Evolutionary conservation across 306 rosid genomes (phyloP).

Genomic region (Acmispon strigosus): DNA sequence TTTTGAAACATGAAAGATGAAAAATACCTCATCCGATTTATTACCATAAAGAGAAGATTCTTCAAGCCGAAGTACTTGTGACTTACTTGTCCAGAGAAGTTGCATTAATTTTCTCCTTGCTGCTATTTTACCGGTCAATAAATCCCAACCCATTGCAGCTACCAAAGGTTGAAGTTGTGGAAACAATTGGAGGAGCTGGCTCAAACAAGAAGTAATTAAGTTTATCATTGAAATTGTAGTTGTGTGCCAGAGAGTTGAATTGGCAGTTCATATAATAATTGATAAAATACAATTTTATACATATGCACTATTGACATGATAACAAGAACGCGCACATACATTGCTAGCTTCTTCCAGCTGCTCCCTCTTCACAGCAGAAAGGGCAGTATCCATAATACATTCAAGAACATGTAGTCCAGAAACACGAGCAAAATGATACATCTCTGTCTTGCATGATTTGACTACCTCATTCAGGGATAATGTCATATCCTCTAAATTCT

Average conservation of each 20-base stretch:
- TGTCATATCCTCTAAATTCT: conserved; percentile 32
- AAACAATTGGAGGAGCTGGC: conserved; percentile 73
- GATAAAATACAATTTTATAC: not conserved
- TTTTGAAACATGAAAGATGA: conserved; percentile 27
- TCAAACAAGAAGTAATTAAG: conserved; percentile 14
- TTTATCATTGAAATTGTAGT: conserved; percentile 15
- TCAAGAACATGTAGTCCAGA: conserved; percentile 83
- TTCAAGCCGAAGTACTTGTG: conserved; percentile 71
- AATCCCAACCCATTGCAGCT: conserved; percentile 98
- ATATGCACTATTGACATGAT: conserved; percentile 3
- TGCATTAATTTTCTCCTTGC: conserved; percentile 84
- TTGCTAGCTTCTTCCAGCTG: conserved; percentile 84
- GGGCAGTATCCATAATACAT: conserved; percentile 77
- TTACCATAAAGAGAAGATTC: conserved; percentile 74
- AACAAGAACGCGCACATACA: conserved; percentile 58
- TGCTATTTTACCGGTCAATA: conserved; percentile 68
- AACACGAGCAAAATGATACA: conserved; percentile 92
- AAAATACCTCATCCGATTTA: conserved; percentile 82
- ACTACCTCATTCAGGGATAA: conserved; percentile 34
- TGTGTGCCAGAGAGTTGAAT: conserved; percentile 10
- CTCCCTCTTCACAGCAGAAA: conserved; percentile 84
- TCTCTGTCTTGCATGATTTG: conserved; percentile 58
- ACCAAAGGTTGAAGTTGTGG: conserved; percentile 93
- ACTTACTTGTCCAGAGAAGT: conserved; percentile 85
- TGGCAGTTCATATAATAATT: not conserved